These are phyloP conservation scores for Arctium minus DNA, from an alignment of 129 eudicot species.

Conservation along the genomic window DNA sequence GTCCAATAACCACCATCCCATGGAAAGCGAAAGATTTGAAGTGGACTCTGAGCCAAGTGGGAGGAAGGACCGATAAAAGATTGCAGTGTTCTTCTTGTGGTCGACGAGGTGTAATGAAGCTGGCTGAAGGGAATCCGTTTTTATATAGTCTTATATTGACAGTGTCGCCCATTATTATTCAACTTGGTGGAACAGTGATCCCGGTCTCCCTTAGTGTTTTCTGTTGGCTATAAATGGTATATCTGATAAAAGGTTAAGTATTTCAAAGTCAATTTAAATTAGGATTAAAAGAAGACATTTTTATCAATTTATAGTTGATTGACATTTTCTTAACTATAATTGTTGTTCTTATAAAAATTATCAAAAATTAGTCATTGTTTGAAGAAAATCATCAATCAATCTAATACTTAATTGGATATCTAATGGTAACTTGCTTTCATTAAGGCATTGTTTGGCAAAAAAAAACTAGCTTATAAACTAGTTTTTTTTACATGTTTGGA, in stretches of 20 bases:
- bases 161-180: neutral
- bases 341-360: neutral
- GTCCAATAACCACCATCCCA: no score
- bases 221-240: no score
- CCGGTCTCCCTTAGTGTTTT: no score
- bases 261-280: neutral
- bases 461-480: no score
- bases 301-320: neutral
- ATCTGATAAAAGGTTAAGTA: neutral
- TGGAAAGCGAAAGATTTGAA: no score
- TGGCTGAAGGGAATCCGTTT: neutral
- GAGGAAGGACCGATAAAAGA: no score
- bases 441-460: no score
- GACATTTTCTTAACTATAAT: neutral
- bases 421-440: no score
- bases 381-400: neutral
- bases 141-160: neutral
- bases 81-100: no score
- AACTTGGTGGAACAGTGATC: neutral
- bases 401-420: neutral
- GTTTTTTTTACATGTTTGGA: no score
- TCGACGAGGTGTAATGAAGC: neutral
- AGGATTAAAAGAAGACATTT: neutral
- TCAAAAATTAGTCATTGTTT: neutral
- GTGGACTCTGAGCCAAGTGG: no score